Evolutionary conservation across 208 protist genomes (phyloP).

Genomic region (Endotrypanum monterogeii): DNA sequence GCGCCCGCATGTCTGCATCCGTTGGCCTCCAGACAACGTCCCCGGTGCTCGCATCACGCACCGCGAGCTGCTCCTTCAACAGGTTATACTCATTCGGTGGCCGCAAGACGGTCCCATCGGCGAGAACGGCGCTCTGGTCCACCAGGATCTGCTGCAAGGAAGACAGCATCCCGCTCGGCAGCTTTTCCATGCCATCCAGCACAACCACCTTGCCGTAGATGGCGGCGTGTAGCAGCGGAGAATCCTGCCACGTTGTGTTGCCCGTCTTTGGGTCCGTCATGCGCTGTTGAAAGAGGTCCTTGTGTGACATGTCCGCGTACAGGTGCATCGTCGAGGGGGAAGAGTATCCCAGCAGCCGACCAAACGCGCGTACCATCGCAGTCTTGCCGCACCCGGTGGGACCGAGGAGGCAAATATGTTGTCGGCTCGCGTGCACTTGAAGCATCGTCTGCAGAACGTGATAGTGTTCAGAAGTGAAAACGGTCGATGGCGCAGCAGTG

Average conservation of each 20-base stretch:
- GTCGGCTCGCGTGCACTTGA: constrained; percentile 65
- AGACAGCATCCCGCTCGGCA: constrained; percentile 76
- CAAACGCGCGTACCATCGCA: constrained; percentile 74
- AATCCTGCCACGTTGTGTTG: constrained; percentile 91
- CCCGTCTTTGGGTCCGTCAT: constrained; percentile 74
- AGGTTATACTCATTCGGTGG: constrained; percentile 57
- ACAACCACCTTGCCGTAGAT: constrained; percentile 82
- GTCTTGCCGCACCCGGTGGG: constrained; percentile 92
- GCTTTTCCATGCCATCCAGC: constrained; percentile 93
- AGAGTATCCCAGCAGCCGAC: constrained; percentile 67
- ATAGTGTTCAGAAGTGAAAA: constrained; percentile 67
- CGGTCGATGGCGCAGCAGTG: constrained; percentile 32
- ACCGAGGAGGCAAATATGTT: constrained; percentile 88
- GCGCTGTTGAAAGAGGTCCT: constrained; percentile 94
- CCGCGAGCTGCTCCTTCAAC: constrained; percentile 48
- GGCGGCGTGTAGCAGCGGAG: constrained; percentile 85
- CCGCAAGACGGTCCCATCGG: constrained; percentile 88
- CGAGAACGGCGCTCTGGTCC: constrained; percentile 74
- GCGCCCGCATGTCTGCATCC: constrained; percentile 53
- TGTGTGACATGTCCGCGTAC: constrained; percentile 94
- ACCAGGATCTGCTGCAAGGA: constrained; percentile 81
- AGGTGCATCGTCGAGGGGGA: constrained; percentile 74
- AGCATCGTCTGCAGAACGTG: constrained; percentile 79
- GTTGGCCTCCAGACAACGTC: constrained; percentile 22
- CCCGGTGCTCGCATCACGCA: constrained; percentile 18